Base-by-base conservation (phyloP, 164 flowering plant genomes). In the Sedum album region DNA sequence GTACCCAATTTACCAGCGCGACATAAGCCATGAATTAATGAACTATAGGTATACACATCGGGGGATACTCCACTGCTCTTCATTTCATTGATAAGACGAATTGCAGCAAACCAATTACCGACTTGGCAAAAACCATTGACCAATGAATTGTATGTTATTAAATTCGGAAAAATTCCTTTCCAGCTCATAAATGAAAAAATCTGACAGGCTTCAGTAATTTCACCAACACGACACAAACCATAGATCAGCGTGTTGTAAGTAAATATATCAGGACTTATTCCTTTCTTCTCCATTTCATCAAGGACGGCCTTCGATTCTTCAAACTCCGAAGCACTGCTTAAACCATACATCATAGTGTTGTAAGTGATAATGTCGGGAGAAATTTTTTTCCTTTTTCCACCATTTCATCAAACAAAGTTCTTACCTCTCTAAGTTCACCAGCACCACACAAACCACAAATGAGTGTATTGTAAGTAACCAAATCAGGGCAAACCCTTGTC, bases 111-210 rank as follows among this genome's bases (percentile, higher is more conserved):
- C 60, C 60, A 53, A 25, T 60, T 69, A 69, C 71, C 71, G 44
- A 36, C 53, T 69, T 48, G 61, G 70, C 70, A 57, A 63, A 69
- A 57, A 46, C 71, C 71, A 55, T 60, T 28, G n/a, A n/a, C n/a
- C n/a, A n/a, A n/a, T n/a, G n/a, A n/a, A n/a, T n/a, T n/a, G n/a
- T n/a, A n/a, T n/a, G 39, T 53, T 11, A 51, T n/a, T 25, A 68
- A 35, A 68, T 53, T 53, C 1, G 25, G 36, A 51, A 33, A 11
- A 23, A 33, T 30, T 18, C 28, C 31, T 36, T 9, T 33, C 17
- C 4, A 20, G 10, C 28, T 68, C n/a, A 53, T 38, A 30, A 11
- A 21, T 28, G 26, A 26, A 68, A 31, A 68, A n/a, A 68, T 39
- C 25, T 53, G 63, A 31, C n/a, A 33, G 13, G 70, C 70, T 18